phyloP scores from a whole-genome alignment of 129 eudicot species.

The Tanacetum coccineum region DNA sequence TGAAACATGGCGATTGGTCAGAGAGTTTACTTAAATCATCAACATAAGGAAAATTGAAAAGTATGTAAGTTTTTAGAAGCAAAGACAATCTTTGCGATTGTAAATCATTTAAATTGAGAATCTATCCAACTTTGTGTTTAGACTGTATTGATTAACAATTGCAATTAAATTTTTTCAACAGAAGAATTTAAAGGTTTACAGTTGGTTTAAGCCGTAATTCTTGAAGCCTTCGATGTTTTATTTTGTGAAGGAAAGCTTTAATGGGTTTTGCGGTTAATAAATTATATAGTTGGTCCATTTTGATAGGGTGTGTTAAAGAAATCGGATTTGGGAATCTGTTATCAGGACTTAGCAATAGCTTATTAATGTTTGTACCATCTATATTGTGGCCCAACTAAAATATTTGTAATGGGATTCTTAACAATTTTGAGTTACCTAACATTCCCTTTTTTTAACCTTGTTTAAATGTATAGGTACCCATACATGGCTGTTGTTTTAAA shows the following conservation, averaged over 20 bases:
- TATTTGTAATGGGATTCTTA: background rate
- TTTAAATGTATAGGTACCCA: slow-evolving; percentile 66
- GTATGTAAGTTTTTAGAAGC: slow-evolving; percentile 56
- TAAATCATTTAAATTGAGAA: background rate
- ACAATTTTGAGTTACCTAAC: slow-evolving; percentile 4
- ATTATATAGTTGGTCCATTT: background rate
- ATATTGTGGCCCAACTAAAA: background rate
- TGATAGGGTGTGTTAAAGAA: too few species aligned
- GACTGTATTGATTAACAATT: slow-evolving; percentile 1
- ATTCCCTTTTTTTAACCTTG: background rate
- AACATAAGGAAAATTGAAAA: slow-evolving; percentile 81
- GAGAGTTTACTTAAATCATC: slow-evolving; percentile 76
- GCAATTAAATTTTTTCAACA: slow-evolving; percentile 29
- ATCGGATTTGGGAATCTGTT: too few species aligned
- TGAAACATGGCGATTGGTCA: slow-evolving; percentile 76
- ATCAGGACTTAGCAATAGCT: too few species aligned
- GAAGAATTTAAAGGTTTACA: slow-evolving; percentile 96
- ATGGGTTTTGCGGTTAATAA: slow-evolving; percentile 84
- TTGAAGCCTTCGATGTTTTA: slow-evolving; percentile 70
- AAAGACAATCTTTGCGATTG: background rate
- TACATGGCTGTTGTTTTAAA: slow-evolving; percentile 90
- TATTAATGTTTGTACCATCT: background rate
- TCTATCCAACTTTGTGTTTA: background rate
- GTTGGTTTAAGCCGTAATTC: slow-evolving; percentile 81
- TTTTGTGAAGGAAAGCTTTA: slow-evolving; percentile 97